Conservation (phyloP, 176 grass and related monocot species). For the Hsuehochloa calcarea region DNA sequence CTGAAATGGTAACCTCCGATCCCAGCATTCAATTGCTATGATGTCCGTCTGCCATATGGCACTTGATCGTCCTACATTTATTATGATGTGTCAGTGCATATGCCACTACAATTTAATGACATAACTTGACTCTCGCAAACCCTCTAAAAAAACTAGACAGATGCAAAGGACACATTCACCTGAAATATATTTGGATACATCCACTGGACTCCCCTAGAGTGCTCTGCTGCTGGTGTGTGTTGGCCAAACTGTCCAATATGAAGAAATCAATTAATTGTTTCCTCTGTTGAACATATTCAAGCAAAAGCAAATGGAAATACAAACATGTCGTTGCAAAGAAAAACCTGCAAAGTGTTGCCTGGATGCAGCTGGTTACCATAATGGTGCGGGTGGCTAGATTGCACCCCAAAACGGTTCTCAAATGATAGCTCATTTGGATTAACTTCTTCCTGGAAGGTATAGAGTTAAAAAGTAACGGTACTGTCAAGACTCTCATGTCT, state of each 20-base stretch:
- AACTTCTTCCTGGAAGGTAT: conserved; percentile 61
- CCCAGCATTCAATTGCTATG: conserved; percentile 27
- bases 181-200: conserved; percentile 52
- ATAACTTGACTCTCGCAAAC: not conserved
- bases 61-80: conserved; percentile 65
- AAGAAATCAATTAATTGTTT: conserved; percentile 24
- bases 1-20: conserved; percentile 27
- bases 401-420: conserved; percentile 56
- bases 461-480: conserved; percentile 24
- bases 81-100: conserved; percentile 20
- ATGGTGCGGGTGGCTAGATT: conserved; percentile 52
- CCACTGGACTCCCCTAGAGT: conserved; percentile 60
- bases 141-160: not conserved
- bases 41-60: conserved; percentile 61
- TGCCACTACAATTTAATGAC: not conserved
- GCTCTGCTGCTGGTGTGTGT: conserved; percentile 43
- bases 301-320: conserved; percentile 17
- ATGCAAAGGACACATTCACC: conserved; percentile 32
- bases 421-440: conserved; percentile 72
- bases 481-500: not conserved
- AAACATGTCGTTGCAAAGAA: conserved; percentile 9
- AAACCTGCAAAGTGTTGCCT: conserved; percentile 59
- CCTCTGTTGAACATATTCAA: not conserved
- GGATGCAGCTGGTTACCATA: conserved; percentile 52
- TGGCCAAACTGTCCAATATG: conserved; percentile 64